Base-by-base conservation (phyloP, 345 rosid species). In the Aquilaria yunnanensis region DNA sequence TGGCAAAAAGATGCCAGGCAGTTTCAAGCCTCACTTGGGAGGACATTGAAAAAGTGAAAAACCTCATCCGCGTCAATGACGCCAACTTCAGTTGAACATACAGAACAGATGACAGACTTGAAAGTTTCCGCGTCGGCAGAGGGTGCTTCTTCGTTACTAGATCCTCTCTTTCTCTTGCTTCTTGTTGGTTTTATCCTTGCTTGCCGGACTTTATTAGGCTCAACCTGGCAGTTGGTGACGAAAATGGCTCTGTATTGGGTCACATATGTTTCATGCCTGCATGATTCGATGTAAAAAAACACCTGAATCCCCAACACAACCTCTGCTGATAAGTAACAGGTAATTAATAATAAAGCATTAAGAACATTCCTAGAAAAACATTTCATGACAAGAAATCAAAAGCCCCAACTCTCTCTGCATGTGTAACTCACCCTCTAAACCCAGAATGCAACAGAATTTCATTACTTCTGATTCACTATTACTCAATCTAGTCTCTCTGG, bases 211-310 rank as follows among this genome's bases (percentile, higher is more conserved):
- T 62, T 60, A 23, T 68, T 76, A 45, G 54, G 69, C 46, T 59
- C 84, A 52, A 80, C 75, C 61, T 60, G 69, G 74, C 96, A 90
- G 62, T 90, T 87, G 10, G 76, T 74, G 55, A 87, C 94, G 51
- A 87, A 85, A 57, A 87, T 64, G n/a, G 89, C 94, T 67, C 94
- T 77, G 82, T 87, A 87, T 73, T 83, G 96, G 14, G 91, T 83
- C 74, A 83, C 72, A 47, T 83, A 74, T 63, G 70, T 85, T 64
- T 81, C 94, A 49, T 87, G 96, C 89, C 94, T 89, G 66, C 84
- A 63, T 59, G 54, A 47, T 60, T 32, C 12, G 37, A 52, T 54
- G 51, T 31, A 43, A 60, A 56, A 9, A 23, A 14, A 33, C 46
- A 47, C 14, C 11, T 32, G 34, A 10, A 16, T n/a, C 41, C 23